phyloP scores from a whole-genome alignment of 257 asterid genomes.

The Echium plantagineum region DNA sequence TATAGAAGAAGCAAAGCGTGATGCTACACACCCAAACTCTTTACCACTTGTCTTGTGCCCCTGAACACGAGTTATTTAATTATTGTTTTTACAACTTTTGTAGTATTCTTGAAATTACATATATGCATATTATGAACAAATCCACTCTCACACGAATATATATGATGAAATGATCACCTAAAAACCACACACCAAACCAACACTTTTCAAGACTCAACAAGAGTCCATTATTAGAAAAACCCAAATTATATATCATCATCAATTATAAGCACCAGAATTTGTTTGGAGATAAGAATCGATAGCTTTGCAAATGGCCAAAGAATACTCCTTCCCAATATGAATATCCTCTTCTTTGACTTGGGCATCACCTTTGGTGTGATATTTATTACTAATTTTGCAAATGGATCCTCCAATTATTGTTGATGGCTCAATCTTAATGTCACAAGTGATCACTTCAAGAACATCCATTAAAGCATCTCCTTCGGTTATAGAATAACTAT shows the following conservation, averaged over 20 bases:
- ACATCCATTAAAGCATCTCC: slow-evolving; percentile 49
- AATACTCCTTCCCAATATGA: slow-evolving; percentile 16
- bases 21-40: too few relatives aligned
- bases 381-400: slow-evolving; percentile 21
- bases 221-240: too few relatives aligned
- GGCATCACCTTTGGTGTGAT: slow-evolving; percentile 16
- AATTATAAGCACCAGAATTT: slow-evolving; percentile 29
- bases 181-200: too few relatives aligned
- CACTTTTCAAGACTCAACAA: too few relatives aligned
- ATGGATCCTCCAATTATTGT: slow-evolving; percentile 36
- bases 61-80: too few relatives aligned
- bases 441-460: slow-evolving; percentile 32
- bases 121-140: too few relatives aligned
- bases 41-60: too few relatives aligned
- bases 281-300: slow-evolving; percentile 34
- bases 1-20: too few relatives aligned
- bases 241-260: background rate
- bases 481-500: slow-evolving; percentile 39
- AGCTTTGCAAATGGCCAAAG: slow-evolving; percentile 25
- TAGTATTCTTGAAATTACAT: too few relatives aligned
- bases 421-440: slow-evolving; percentile 41
- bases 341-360: slow-evolving; percentile 24
- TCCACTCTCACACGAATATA: too few relatives aligned
- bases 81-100: too few relatives aligned
- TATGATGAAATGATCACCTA: too few relatives aligned